Percentiles rank a stretch among this genome's conserved stretches.
Evolutionary conservation across 495 filamentous ascomycete genomes (phyloP).

Genomic region (Saxispiralis lemnorum): DNA sequence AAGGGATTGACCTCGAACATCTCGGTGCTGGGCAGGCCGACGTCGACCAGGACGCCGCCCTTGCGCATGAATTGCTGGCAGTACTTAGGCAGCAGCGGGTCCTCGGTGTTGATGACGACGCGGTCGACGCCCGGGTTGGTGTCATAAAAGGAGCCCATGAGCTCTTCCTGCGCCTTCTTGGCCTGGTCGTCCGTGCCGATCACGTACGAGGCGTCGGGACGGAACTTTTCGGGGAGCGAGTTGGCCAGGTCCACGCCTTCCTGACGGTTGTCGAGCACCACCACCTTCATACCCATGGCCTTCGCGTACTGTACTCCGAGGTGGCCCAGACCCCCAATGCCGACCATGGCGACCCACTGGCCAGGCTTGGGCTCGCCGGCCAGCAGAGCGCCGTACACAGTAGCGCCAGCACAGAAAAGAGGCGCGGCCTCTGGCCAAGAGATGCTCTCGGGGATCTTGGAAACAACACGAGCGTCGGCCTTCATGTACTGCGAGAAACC

Average conservation of each 20-base stretch:
- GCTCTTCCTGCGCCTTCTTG: background rate
- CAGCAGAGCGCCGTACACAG: slow-evolving; percentile 20
- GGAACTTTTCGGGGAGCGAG: too few relatives aligned
- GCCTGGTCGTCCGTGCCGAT: background rate
- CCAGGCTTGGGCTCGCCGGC: slow-evolving; percentile 17
- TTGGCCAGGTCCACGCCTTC: slow-evolving; percentile 15
- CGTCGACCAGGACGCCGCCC: background rate
- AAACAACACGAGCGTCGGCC: slow-evolving; percentile 28
- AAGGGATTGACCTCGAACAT: background rate
- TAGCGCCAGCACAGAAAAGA: slow-evolving; percentile 39
- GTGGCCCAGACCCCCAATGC: slow-evolving; percentile 9
- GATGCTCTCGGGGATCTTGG: slow-evolving; percentile 30
- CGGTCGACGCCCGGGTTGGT: background rate
- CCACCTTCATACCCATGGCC: slow-evolving; percentile 18
- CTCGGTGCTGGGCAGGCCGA: background rate
- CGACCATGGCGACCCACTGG: slow-evolving; percentile 20
- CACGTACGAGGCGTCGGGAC: background rate
- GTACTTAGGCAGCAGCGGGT: background rate
- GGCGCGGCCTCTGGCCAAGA: slow-evolving; percentile 33
- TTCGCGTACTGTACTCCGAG: slow-evolving; percentile 18
- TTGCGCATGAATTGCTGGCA: background rate
- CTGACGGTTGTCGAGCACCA: slow-evolving; percentile 18
- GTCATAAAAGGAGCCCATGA: background rate
- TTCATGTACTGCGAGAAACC: slow-evolving; percentile 34
- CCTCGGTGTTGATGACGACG: background rate